Evolutionary conservation across 1,284 basidiomycete species (phyloP), one percentile per base, ranked within the genome.

Genomic region (Neotropicomus parvogracilis): DNA sequence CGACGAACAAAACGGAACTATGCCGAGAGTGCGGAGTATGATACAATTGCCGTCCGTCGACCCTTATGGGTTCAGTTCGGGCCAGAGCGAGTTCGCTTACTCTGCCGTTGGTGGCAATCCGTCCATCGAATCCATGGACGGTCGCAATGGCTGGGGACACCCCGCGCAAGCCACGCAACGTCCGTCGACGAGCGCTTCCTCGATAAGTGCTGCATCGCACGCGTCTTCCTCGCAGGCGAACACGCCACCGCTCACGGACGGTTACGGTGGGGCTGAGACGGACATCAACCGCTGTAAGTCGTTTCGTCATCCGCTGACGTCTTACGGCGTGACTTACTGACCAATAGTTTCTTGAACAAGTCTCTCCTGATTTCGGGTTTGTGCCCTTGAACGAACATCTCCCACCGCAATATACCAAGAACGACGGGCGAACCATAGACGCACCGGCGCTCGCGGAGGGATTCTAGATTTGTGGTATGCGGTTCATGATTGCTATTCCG

Each of bases 361-460:
- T 85, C 78, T 85, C 86, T 65, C 85, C 86, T 70, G 85, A 88
- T 74, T 87, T 86, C 73, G 84, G 83, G 58, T 87, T 79, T 72
- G 83, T 87, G 62, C 74, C 75, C 62, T 79, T 86, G 81, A 83
- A 81, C 69, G 84, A 85, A 64, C 81, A 85, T 59, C 67, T 85
- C 40, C 69, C 75, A 58, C 76, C 78, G 61, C 77, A 81, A 58
- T 86, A 84, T 76, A 75, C 73, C 69, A 87, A 87, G 53, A 66
- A 63, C 71, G 50, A 61, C 74, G 45, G 73, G 72, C 55, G 80
- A 79, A 59, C 72, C 78, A 60, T 83, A 64, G 65, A 60, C 49
- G 55, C 60, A 46, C 59, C 51, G 51, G 56, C 44, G 36, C 32
- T 44, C 46, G 52, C 49, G 50, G 48, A 55, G 52, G 50, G 54